A percentile compares a stretch with the other conserved stretches of the same genome.
phyloP scores from a whole-genome alignment of 2,329 filamentous ascomycete genomes.

The Botryotinia convoluta region DNA sequence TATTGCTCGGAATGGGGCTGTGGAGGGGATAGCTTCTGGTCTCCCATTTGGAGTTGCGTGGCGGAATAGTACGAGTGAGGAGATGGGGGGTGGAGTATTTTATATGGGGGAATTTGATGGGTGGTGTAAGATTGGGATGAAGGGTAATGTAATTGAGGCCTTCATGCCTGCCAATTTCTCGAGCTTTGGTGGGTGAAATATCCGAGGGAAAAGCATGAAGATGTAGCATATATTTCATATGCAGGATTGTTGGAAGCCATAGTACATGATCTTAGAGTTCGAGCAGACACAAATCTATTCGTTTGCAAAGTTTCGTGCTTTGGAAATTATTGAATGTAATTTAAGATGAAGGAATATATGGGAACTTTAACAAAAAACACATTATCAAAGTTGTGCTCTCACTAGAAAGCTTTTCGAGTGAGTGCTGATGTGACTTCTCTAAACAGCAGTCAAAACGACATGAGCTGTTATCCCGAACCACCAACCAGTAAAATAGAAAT shows the following conservation, averaged over 20 bases:
- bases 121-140: neutral
- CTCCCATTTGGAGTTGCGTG: neutral
- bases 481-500: rapidly evolving
- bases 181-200: neutral
- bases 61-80: neutral
- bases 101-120: neutral
- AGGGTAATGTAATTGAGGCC: neutral
- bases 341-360: too few species aligned
- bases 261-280: rapidly evolving
- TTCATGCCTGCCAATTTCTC: neutral
- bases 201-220: neutral
- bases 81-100: neutral
- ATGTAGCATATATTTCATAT: neutral
- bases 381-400: neutral
- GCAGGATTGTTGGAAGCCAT: neutral
- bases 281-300: neutral
- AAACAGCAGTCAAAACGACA: neutral
- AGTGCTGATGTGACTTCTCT: neutral
- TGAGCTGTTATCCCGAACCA: neutral
- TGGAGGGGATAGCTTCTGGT: neutral
- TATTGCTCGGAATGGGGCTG: neutral
- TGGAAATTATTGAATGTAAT: too few species aligned
- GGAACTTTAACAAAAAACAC: neutral
- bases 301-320: too few species aligned
- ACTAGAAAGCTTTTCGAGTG: neutral